Evolutionary conservation across 768 basidiomycete species (phyloP).

Genomic region (Lentinula boryana): DNA sequence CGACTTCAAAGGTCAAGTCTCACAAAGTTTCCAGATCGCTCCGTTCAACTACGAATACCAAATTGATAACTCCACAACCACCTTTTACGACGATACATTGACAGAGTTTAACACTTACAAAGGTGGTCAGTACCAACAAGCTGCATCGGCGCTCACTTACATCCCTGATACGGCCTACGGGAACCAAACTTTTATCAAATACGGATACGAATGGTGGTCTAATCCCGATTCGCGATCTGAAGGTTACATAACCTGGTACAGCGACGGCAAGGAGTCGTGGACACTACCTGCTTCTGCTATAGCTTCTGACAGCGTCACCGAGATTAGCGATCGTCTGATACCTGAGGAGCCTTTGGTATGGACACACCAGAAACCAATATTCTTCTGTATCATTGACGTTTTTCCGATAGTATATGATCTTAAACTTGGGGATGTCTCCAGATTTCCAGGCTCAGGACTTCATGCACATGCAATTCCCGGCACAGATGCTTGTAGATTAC

Average conservation of each 20-base stretch:
- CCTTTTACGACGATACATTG: conserved; percentile 42
- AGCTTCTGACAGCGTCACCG: conserved; percentile 52
- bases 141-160: conserved; percentile 57
- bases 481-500: conserved; percentile 82
- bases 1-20: conserved; percentile 54
- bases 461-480: conserved; percentile 69
- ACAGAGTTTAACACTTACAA: conserved; percentile 62
- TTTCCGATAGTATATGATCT: conserved; percentile 58
- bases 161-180: conserved; percentile 53
- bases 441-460: conserved; percentile 73
- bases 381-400: conserved; percentile 6
- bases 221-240: conserved; percentile 56
- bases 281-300: conserved; percentile 57
- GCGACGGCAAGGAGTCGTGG: conserved; percentile 65
- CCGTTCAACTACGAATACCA: conserved; percentile 71
- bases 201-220: conserved; percentile 79
- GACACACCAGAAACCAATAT: conserved; percentile 9
- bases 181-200: conserved; percentile 47
- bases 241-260: conserved; percentile 86
- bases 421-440: conserved; percentile 81
- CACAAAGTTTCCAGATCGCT: conserved; percentile 77
- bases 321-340: conserved; percentile 66
- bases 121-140: conserved; percentile 72
- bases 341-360: conserved; percentile 92
- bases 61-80: conserved; percentile 47